Evolutionary conservation across 805 yeast species (phyloP), one percentile per base, ranked within the genome.

Genomic region (Ogataea ramenticola): DNA sequence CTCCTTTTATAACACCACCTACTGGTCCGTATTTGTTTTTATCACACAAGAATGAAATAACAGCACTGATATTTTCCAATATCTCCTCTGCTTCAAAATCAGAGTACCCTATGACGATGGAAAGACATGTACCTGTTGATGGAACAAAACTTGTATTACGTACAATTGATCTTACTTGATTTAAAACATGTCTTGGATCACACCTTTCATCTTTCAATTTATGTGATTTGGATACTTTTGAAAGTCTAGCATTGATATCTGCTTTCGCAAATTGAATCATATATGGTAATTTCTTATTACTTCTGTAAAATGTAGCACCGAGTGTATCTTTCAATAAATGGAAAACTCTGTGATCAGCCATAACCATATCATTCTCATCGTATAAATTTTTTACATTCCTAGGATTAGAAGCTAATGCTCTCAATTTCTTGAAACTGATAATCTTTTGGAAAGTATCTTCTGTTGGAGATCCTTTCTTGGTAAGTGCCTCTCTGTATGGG

Each of bases 331-430:
- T 85, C 26, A 86, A 60, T 20, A 79, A 62, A 48, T 75, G 77
- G 53, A 79, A 80, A 2, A 86, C 72, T 48, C 93, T 66, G 42
- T 80, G 75, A 60, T 87, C 95, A 4, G 82, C 80, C 10, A 86
- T 66, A 2, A 87, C 69, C 24, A 82, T 53, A 54, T 86, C 95
- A 56, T 72, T 79, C 34, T 82, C 86, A 45, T 75, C 72, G 52
- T 66, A 77, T 1, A 80, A 51, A 40, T 71, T 74, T 40, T 67
- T 70, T 30, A 77, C 56, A 21, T 72, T 66, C 41, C 70, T 71
- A 3, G 71, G 65, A 48, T 70, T 74, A 16, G 58, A 56, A 10
- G 72, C 60, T 19, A 76, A 57, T 21, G 72, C 61, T 54, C 73
- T 77, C 44, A 82, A 58, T 50, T 74, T 80, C 49, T 75, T 77